Evolutionary conservation across 495 filamentous ascomycete species (phyloP).

Genomic region (Corynascus novoguineensis): DNA sequence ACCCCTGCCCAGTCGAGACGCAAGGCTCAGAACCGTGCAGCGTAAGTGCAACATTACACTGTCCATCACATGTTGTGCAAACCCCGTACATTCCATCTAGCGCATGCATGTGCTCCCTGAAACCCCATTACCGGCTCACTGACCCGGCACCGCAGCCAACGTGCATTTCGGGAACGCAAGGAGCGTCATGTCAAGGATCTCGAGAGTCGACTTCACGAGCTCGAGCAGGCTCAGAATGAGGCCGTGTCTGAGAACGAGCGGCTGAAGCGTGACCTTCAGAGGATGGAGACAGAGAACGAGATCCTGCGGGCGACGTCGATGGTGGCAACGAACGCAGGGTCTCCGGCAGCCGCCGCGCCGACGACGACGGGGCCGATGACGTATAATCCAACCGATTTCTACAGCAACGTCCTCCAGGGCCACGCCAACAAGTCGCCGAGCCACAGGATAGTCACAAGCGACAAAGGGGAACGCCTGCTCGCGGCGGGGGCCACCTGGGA

Average conservation of each 20-base stretch:
- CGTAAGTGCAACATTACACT: constrained; percentile 56
- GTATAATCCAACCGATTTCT: constrained; percentile 71
- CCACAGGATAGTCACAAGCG: constrained; percentile 64
- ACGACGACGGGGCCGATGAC: constrained; percentile 61
- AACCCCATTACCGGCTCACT: neutral
- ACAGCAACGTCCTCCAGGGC: constrained; percentile 48
- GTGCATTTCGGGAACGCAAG: constrained; percentile 95
- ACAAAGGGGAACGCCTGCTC: constrained; percentile 69
- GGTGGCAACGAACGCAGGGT: constrained; percentile 22
- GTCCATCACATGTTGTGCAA: neutral
- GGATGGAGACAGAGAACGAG: constrained; percentile 83
- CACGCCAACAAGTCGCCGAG: constrained; percentile 55
- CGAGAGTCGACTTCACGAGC: constrained; percentile 72
- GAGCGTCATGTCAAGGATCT: constrained; percentile 90
- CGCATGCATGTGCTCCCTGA: neutral
- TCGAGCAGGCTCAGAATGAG: constrained; percentile 52
- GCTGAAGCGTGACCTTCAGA: constrained; percentile 73
- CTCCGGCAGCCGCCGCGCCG: constrained; percentile 24
- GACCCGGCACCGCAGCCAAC: constrained; percentile 57
- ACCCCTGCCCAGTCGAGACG: constrained; percentile 78
- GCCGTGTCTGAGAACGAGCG: constrained; percentile 67
- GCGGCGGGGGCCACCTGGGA: constrained; percentile 86
- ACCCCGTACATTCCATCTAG: no score
- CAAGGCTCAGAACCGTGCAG: constrained; percentile 94
- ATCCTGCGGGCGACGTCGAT: constrained; percentile 77